These are phyloP conservation scores for Rhizopogon vulgaris DNA, from an alignment of 768 basidiomycete genomes.

Conservation along the genomic window DNA sequence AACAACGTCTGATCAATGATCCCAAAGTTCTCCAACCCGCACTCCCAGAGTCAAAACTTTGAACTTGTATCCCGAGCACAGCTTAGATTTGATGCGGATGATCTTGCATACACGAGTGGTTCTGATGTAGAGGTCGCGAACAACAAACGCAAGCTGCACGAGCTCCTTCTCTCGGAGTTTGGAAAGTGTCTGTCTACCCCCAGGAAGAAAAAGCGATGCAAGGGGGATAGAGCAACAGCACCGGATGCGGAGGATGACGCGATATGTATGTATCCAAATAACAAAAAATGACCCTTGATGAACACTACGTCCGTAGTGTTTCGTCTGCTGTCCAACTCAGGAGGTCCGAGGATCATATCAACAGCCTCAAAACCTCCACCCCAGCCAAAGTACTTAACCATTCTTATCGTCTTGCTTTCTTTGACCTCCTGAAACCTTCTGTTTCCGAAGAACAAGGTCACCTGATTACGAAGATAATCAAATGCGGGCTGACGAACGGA, in stretches of 20 bases:
- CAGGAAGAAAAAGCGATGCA: slow-evolving; percentile 1
- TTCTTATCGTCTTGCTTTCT: not conserved
- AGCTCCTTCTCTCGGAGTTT: slow-evolving; percentile 14
- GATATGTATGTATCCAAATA: not conserved
- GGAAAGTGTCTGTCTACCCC: slow-evolving; percentile 10
- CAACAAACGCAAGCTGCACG: slow-evolving; percentile 17
- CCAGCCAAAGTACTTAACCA: slow-evolving; percentile 30
- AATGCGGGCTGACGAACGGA: slow-evolving; percentile 36
- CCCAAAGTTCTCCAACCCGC: slow-evolving; percentile 43
- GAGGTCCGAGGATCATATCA: slow-evolving; percentile 31
- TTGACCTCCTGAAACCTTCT: not conserved
- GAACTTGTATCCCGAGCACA: slow-evolving; percentile 32
- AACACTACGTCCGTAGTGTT: slow-evolving; percentile 30
- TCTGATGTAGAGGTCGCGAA: not conserved
- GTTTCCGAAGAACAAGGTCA: slow-evolving; percentile 33
- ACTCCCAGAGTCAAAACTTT: slow-evolving; percentile 29
- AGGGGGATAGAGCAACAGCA: slow-evolving; percentile 1
- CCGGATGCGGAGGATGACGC: not conserved
- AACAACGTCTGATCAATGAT: slow-evolving; percentile 20
- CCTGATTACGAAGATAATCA: slow-evolving; percentile 46
- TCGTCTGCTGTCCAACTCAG: slow-evolving; percentile 38
- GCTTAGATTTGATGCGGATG: slow-evolving; percentile 8
- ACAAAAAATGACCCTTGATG: not conserved
- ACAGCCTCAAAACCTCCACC: slow-evolving; percentile 37
- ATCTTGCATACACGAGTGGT: slow-evolving; percentile 8